Percentiles rank a stretch among this genome's conserved stretches.
phyloP scores from a whole-genome alignment of 73 alveolate species.

The Uronychia binucleata region DNA sequence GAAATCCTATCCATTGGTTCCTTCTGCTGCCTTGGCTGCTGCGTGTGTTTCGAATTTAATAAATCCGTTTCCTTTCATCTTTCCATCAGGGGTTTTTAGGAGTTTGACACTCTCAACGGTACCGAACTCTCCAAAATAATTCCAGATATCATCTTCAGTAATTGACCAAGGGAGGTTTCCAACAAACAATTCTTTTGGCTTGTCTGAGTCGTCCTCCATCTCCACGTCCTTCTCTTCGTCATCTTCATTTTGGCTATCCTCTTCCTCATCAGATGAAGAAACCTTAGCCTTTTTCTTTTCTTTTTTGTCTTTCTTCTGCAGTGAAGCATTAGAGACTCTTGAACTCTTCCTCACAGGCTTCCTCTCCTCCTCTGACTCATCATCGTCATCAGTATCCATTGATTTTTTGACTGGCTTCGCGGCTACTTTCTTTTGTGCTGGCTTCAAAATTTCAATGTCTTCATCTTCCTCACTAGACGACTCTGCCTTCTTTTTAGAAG shows the following conservation, averaged over 20 bases:
- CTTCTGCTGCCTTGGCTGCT: conserved; percentile 61
- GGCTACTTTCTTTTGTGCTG: not conserved
- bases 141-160: conserved; percentile 54
- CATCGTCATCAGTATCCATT: not conserved
- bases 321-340: not conserved
- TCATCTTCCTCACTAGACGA: too few species aligned
- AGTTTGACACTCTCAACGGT: conserved; percentile 56
- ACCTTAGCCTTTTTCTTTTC: conserved; percentile 8
- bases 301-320: not conserved
- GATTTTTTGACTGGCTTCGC: not conserved
- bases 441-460: not conserved
- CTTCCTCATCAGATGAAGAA: conserved; percentile 3
- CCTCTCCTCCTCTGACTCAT: not conserved
- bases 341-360: not conserved
- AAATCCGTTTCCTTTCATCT: conserved; percentile 73
- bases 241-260: conserved; percentile 30
- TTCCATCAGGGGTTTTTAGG: conserved; percentile 49
- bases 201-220: conserved; percentile 12
- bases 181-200: conserved; percentile 59
- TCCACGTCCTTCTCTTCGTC: conserved; percentile 3
- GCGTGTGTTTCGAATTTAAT: conserved; percentile 64
- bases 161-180: conserved; percentile 58
- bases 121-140: conserved; percentile 66
- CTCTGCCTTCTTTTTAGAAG: too few species aligned
- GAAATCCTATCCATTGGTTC: conserved; percentile 60